These are phyloP conservation scores for Penicillium sp. DNA, from an alignment of 2,329 filamentous ascomycete genomes.

Conservation along the genomic window DNA sequence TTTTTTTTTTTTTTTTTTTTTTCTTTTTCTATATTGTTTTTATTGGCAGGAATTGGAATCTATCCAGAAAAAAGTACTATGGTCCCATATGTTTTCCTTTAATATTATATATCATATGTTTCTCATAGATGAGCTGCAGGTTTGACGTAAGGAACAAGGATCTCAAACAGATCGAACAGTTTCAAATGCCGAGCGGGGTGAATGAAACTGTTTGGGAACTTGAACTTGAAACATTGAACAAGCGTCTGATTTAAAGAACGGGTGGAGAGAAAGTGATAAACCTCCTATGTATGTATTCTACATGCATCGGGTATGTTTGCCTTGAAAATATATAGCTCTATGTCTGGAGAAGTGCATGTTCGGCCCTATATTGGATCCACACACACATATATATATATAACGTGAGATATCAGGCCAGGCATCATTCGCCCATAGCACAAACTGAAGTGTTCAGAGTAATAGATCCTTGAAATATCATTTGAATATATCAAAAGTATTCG, in stretches of 20 bases:
- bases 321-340: neutral
- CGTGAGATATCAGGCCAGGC: neutral
- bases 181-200: conserved; percentile 1
- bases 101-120: neutral
- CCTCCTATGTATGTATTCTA: neutral
- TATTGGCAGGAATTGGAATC: neutral
- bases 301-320: neutral
- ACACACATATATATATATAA: neutral
- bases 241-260: neutral
- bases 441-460: neutral
- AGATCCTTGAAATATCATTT: neutral
- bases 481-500: neutral
- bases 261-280: neutral
- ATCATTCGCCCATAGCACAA: neutral
- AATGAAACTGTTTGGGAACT: neutral
- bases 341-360: neutral
- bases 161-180: neutral
- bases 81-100: neutral
- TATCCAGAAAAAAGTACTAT: neutral
- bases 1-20: no score
- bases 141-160: neutral
- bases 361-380: neutral
- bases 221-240: neutral
- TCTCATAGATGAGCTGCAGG: neutral
- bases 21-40: neutral